A percentile compares a stretch with the other conserved stretches of the same genome.
Evolutionary conservation across 192 early-diverging fungal species (phyloP).

Genomic region (Backusella tarrabulga): DNA sequence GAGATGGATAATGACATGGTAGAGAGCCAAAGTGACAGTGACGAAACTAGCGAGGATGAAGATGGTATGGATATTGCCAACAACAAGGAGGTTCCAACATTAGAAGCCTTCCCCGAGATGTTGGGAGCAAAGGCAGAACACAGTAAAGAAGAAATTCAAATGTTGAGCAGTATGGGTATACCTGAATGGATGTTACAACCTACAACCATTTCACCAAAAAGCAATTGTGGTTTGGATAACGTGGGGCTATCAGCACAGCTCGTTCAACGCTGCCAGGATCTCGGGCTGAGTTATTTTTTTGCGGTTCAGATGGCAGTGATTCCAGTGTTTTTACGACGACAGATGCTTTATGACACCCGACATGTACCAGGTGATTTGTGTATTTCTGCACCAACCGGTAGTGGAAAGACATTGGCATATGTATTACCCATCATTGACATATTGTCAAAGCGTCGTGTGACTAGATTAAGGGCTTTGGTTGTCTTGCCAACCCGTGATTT

Average conservation of each 20-base stretch:
- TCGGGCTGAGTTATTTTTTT: constrained; percentile 73
- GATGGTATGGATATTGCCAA: not conserved
- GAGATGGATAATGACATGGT: constrained; percentile 24
- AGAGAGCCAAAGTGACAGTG: constrained; percentile 22
- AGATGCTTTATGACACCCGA: constrained; percentile 62
- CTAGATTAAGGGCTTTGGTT: constrained; percentile 82
- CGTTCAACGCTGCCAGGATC: constrained; percentile 55
- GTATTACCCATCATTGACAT: constrained; percentile 90
- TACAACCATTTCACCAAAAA: constrained; percentile 60
- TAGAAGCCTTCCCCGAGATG: constrained; percentile 49
- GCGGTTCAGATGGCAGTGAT: constrained; percentile 90
- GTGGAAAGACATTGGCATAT: constrained; percentile 96
- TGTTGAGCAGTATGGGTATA: constrained; percentile 67
- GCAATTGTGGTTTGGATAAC: constrained; percentile 16
- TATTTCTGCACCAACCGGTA: constrained; percentile 94
- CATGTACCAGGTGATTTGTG: constrained; percentile 85
- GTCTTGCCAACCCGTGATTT: constrained; percentile 94
- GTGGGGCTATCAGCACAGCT: constrained; percentile 65
- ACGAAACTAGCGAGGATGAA: constrained; percentile 18
- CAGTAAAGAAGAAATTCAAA: constrained; percentile 37
- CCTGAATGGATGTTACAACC: constrained; percentile 90
- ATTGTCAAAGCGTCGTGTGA: constrained; percentile 69
- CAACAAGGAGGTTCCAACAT: not conserved
- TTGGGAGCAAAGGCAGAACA: constrained; percentile 30
- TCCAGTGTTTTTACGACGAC: constrained; percentile 71